Base-by-base conservation (phyloP, 1,284 basidiomycete genomes). In the Cryptococcus hybrid region DNA sequence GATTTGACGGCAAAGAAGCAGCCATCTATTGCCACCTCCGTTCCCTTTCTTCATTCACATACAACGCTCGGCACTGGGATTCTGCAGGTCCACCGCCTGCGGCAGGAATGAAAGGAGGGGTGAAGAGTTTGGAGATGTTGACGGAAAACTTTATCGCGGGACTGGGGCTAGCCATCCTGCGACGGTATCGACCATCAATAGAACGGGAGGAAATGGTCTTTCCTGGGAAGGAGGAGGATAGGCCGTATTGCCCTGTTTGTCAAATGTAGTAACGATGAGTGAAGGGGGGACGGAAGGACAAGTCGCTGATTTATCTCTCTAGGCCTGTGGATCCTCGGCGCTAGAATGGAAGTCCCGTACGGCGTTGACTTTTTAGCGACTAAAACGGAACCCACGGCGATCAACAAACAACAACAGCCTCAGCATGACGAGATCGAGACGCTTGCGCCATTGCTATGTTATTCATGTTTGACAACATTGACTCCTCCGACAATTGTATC, bases 141-240 rank as follows among this genome's bases (percentile, higher is more conserved):
- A 92, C 89, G 1, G 86, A 57, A 92, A 90, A 87, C 69, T 94
- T 94, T 70, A 89, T 94, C 59, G 79, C 87, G 13, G 86, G 87
- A 0, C 74, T 94, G 24, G 89, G 90, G 84, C 83, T 47, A 85
- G 91, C 66, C 93, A 90, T 73, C 91, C 92, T 0, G 89, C 90
- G 0, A 94, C 92, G 0, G 91, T 94, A 3, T 91, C 89, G 6
- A 88, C 91, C 0, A 90, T 94, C 55, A 86, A 86, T 34, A 83
- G 88, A 47, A 94, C 91, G 0, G 90, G 89, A 61, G 86, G 83
- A 30, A 94, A 94, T 94, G 39, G 83, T 85, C 8, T 87, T 91
- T 7, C 88, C 88, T 64, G 84, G 84, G 54, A 77, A 83, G 0
- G 76, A 75, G 7, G 78, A 77, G 0, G 67, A 69, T 11, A 55